A percentile compares a stretch with the other conserved stretches of the same genome.
Evolutionary conservation across 2,329 filamentous ascomycete genomes (phyloP).

Genomic region (Penicillium sp.): DNA sequence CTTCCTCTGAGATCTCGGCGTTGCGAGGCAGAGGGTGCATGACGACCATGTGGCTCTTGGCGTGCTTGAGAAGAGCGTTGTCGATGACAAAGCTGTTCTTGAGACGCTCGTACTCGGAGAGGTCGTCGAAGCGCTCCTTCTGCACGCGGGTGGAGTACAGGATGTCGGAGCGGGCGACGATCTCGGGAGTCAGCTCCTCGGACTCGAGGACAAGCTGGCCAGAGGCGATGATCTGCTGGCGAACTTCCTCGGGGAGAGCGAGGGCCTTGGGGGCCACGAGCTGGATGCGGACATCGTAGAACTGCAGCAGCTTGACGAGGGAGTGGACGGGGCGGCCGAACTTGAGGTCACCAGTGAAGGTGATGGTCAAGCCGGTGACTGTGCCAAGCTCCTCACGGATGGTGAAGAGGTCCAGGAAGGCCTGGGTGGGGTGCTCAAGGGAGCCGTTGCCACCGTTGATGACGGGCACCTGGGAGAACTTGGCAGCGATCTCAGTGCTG

Average conservation of each 20-base stretch:
- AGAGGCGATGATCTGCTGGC: conserved; percentile 69
- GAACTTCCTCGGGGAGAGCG: conserved; percentile 73
- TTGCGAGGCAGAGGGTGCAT: conserved; percentile 96
- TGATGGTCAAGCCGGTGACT: conserved; percentile 92
- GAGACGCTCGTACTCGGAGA: conserved; percentile 78
- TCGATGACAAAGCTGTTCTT: conserved; percentile 89
- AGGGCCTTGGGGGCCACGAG: conserved; percentile 83
- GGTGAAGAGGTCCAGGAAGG: conserved; percentile 95
- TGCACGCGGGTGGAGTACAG: conserved; percentile 97
- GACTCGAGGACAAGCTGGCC: conserved; percentile 78
- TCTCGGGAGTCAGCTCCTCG: conserved; percentile 79
- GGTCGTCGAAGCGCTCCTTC: conserved; percentile 88
- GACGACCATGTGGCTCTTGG: conserved; percentile 90
- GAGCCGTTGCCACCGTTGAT: conserved; percentile 98
- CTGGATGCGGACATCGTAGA: conserved; percentile 94
- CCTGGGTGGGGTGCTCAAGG: conserved; percentile 95
- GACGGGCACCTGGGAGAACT: conserved; percentile 85
- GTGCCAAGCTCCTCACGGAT: conserved; percentile 97
- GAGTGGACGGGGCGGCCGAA: conserved; percentile 96
- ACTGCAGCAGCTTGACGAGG: conserved; percentile 85
- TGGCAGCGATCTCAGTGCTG: conserved; percentile 78
- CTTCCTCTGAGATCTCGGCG: conserved; percentile 89
- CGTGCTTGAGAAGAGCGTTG: conserved; percentile 84
- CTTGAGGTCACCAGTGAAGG: conserved; percentile 88
- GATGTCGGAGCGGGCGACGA: conserved; percentile 83